Evolutionary conservation across 208 protist species (phyloP).

Genomic region (Leishmania braziliensis): DNA sequence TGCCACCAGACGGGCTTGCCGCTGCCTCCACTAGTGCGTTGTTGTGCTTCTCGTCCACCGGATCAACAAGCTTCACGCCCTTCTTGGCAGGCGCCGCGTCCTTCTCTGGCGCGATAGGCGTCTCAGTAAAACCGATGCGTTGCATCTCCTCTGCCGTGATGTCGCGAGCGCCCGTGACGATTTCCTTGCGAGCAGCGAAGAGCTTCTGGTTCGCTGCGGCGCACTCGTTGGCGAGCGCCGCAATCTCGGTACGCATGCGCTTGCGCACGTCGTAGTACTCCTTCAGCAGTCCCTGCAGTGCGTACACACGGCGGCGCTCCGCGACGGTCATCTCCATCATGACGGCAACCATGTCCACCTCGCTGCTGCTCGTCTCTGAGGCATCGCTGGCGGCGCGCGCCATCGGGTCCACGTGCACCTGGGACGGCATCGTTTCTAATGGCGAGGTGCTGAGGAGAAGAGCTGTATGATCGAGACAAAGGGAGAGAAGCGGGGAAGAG

Average conservation of each 20-base stretch:
- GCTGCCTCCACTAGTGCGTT: slow-evolving; percentile 39
- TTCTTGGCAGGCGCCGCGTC: slow-evolving; percentile 31
- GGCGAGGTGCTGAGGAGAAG: neutral
- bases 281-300: slow-evolving; percentile 56
- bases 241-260: slow-evolving; percentile 45
- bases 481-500: neutral
- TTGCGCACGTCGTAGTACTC: slow-evolving; percentile 44
- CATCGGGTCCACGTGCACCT: slow-evolving; percentile 28
- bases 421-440: slow-evolving; percentile 15
- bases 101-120: neutral
- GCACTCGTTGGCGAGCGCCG: slow-evolving; percentile 35
- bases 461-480: neutral
- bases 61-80: slow-evolving; percentile 45
- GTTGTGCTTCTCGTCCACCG: slow-evolving; percentile 40
- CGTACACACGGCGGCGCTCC: slow-evolving; percentile 64
- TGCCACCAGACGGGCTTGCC: slow-evolving; percentile 59
- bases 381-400: slow-evolving; percentile 30
- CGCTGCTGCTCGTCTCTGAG: slow-evolving; percentile 23
- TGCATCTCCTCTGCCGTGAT: slow-evolving; percentile 67
- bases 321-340: slow-evolving; percentile 57
- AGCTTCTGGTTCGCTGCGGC: slow-evolving; percentile 24
- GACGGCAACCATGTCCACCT: slow-evolving; percentile 58
- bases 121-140: neutral
- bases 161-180: slow-evolving; percentile 62
- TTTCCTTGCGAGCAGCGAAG: slow-evolving; percentile 46